Percentiles rank a stretch among this genome's conserved stretches.
phyloP scores from a whole-genome alignment of 441 rosid genomes.

The Populus hybrid region DNA sequence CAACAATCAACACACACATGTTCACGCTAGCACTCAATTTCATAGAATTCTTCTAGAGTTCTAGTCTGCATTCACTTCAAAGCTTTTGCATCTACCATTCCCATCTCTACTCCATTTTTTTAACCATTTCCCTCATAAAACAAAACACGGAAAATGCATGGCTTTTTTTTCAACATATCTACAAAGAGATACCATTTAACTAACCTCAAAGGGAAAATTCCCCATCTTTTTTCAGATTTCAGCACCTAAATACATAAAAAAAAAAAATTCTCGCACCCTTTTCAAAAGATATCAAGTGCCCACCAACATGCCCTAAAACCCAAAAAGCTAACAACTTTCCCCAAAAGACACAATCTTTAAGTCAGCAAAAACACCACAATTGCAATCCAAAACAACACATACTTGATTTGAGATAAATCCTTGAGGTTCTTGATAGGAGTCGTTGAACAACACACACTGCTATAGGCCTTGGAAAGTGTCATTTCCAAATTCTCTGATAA shows the following conservation, averaged over 20 bases:
- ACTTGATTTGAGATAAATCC: constrained; percentile 74
- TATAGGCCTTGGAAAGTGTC: constrained; percentile 60
- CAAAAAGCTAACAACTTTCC: background rate
- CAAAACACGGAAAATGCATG: background rate
- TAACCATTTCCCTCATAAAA: background rate
- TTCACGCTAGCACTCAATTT: background rate
- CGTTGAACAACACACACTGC: constrained; percentile 49
- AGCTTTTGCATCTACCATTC: background rate
- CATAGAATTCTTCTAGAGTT: background rate
- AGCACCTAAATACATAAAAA: background rate
- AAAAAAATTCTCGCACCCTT: background rate
- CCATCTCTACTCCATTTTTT: background rate
- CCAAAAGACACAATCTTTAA: background rate
- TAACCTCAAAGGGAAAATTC: background rate
- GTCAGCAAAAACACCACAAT: background rate
- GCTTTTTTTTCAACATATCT: background rate
- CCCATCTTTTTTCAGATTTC: background rate
- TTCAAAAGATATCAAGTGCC: background rate
- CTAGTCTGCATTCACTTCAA: background rate
- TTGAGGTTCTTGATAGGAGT: constrained; percentile 58
- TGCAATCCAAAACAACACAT: constrained; percentile 3
- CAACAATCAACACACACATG: background rate
- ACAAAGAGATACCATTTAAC: background rate
- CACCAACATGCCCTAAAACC: background rate
- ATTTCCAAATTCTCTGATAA: constrained; percentile 55